A percentile compares a stretch with the other conserved stretches of the same genome.
Evolutionary conservation across 495 filamentous ascomycete species (phyloP).

Genomic region (Lepidopterella palustris): DNA sequence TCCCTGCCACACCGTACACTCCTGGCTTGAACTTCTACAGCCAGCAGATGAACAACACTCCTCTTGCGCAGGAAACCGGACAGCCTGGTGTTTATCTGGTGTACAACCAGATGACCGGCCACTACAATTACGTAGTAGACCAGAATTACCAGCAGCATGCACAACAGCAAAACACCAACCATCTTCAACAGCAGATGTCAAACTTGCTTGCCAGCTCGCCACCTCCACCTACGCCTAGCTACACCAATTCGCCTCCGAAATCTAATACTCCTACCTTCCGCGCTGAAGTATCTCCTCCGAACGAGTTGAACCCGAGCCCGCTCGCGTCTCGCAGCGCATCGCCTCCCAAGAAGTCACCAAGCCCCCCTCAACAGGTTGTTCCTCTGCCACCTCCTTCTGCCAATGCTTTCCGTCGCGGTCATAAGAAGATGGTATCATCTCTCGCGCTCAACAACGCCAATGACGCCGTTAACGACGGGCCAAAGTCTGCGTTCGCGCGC

Average conservation of each 20-base stretch:
- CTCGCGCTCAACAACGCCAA: constrained; percentile 57
- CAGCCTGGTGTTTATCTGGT: constrained; percentile 71
- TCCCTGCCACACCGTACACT: constrained; percentile 37
- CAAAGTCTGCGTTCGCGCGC: constrained; percentile 55
- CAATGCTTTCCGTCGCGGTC: constrained; percentile 82
- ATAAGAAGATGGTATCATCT: constrained; percentile 78
- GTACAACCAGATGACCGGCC: constrained; percentile 75
- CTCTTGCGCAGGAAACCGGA: constrained; percentile 59
- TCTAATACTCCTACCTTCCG: constrained; percentile 49
- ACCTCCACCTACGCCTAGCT: constrained; percentile 33
- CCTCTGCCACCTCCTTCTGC: constrained; percentile 74
- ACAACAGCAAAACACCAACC: constrained; percentile 23
- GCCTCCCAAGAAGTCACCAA: constrained; percentile 63
- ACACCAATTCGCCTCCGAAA: constrained; percentile 26
- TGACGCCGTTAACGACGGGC: constrained; percentile 52
- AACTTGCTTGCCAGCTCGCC: constrained; percentile 31
- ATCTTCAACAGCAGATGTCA: constrained; percentile 38
- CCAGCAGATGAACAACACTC: constrained; percentile 70
- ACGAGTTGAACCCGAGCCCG: constrained; percentile 48
- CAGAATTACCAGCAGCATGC: constrained; percentile 39
- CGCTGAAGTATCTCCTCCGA: constrained; percentile 75
- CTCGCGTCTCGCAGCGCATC: constrained; percentile 53
- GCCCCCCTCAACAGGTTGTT: constrained; percentile 54
- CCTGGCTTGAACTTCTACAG: constrained; percentile 52
- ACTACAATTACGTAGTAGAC: constrained; percentile 67